phyloP scores from a whole-genome alignment of 2,329 filamentous ascomycete species.

The Leptographium flavum region DNA sequence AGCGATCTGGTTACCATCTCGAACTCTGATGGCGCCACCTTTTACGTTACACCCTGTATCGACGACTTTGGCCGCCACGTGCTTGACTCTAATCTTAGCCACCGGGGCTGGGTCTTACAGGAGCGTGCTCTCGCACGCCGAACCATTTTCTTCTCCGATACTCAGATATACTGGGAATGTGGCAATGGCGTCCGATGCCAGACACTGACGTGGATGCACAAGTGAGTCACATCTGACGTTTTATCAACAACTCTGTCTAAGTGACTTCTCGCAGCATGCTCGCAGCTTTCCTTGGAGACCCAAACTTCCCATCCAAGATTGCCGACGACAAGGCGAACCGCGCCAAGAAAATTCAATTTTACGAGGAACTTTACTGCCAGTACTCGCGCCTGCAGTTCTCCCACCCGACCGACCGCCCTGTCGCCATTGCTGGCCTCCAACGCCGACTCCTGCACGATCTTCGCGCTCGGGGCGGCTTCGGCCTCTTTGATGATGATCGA shows the following conservation, averaged over 20 bases:
- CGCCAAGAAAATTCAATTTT: constrained; percentile 13
- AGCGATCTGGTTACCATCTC: too few relatives aligned
- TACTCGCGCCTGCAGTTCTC: constrained; percentile 19
- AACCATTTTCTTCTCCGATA: constrained; percentile 21
- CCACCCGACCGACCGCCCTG: constrained; percentile 13
- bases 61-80: constrained; percentile 22
- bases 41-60: constrained; percentile 17
- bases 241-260: neutral
- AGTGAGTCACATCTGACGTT: neutral
- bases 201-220: constrained; percentile 12
- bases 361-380: constrained; percentile 14
- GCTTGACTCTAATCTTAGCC: constrained; percentile 15
- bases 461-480: constrained; percentile 14
- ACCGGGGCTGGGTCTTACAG: constrained; percentile 25
- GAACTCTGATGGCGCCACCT: too few relatives aligned
- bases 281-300: constrained; percentile 15
- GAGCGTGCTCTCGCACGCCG: constrained; percentile 22
- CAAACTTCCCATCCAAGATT: constrained; percentile 14
- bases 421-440: constrained; percentile 19
- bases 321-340: neutral
- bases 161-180: constrained; percentile 25
- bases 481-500: constrained; percentile 16
- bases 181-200: constrained; percentile 21
- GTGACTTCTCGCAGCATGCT: too few relatives aligned
- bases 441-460: constrained; percentile 14